A percentile compares a stretch with the other conserved stretches of the same genome.
Evolutionary conservation across 225 moss, liverwort and hornwort genomes (phyloP).

Genomic region (Lunularia cruciata): DNA sequence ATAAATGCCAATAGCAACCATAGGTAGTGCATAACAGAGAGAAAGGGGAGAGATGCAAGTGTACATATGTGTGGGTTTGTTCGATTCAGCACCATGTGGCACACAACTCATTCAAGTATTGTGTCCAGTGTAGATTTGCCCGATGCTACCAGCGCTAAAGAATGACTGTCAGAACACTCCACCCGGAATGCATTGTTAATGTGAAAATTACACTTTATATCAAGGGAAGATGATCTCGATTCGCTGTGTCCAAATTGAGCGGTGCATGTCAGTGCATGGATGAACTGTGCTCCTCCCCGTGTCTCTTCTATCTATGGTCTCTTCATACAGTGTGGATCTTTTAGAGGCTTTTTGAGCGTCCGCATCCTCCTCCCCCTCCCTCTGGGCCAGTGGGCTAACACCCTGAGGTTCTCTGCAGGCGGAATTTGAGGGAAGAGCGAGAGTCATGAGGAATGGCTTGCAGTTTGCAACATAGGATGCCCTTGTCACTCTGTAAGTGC

Average conservation of each 20-base stretch:
- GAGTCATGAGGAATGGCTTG: conserved; percentile 24
- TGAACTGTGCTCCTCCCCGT: neutral
- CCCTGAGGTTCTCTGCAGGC: conserved; percentile 25
- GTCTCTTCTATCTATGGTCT: neutral
- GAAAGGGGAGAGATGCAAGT: conserved; percentile 13
- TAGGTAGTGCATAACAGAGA: conserved; percentile 15
- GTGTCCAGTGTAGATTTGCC: conserved; percentile 24
- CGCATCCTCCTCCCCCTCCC: neutral
- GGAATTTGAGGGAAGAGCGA: conserved; percentile 18
- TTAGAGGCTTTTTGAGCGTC: neutral
- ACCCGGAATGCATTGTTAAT: conserved; percentile 20
- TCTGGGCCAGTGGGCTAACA: conserved; percentile 17
- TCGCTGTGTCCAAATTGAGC: conserved; percentile 13
- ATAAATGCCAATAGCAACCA: conserved; percentile 3
- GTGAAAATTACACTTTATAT: conserved; percentile 10
- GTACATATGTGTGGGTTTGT: conserved; percentile 23
- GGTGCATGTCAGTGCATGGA: conserved; percentile 5
- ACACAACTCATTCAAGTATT: conserved; percentile 21
- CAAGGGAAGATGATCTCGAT: conserved; percentile 19
- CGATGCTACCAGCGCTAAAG: conserved; percentile 14
- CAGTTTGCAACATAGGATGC: conserved; percentile 21
- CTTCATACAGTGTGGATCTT: neutral
- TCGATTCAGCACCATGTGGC: conserved; percentile 17
- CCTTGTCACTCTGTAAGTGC: conserved; percentile 20
- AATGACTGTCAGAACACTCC: conserved; percentile 11